These are phyloP conservation scores for Aspergillus oerlinghausenensis DNA, from an alignment of 2,329 filamentous ascomycete species.

Conservation along the genomic window DNA sequence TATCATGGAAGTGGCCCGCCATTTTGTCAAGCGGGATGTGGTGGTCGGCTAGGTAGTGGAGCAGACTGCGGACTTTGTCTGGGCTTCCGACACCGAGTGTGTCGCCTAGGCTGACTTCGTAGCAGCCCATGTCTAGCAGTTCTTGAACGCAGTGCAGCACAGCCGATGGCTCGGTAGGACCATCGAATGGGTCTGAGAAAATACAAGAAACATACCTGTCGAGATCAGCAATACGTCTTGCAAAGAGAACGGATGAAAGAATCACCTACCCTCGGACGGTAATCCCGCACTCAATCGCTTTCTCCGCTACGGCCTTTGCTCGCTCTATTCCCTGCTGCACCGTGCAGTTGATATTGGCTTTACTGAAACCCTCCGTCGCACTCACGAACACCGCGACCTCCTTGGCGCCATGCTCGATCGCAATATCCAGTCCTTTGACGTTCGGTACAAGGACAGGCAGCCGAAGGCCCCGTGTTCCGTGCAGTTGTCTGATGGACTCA, in stretches of 20 bases:
- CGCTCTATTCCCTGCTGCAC: conserved; percentile 35
- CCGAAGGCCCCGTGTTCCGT: conserved; percentile 11
- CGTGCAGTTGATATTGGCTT: conserved; percentile 39
- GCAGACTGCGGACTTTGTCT: conserved; percentile 26
- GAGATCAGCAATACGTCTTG: neutral
- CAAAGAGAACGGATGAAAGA: neutral
- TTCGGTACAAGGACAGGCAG: conserved; percentile 41
- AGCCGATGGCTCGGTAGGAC: conserved; percentile 48
- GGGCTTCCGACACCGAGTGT: conserved; percentile 83
- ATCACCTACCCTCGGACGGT: conserved; percentile 31
- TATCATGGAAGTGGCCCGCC: conserved; percentile 85
- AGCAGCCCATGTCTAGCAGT: conserved; percentile 79
- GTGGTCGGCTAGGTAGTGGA: conserved; percentile 27
- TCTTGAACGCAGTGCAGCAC: conserved; percentile 50
- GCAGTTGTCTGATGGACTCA: conserved; percentile 51
- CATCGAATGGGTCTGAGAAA: conserved; percentile 46
- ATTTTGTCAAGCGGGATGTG: conserved; percentile 66
- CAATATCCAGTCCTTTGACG: conserved; percentile 51
- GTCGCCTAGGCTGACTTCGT: conserved; percentile 85
- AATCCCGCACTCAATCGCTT: conserved; percentile 25
- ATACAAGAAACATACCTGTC: conserved; percentile 38
- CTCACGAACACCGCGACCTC: conserved; percentile 42
- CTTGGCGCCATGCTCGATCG: conserved; percentile 39
- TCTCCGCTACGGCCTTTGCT: conserved; percentile 27
- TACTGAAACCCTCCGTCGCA: conserved; percentile 41